Conservation (phyloP, 352 stramenopile genomes). For the Thalassiosira livingstoniorum region DNA sequence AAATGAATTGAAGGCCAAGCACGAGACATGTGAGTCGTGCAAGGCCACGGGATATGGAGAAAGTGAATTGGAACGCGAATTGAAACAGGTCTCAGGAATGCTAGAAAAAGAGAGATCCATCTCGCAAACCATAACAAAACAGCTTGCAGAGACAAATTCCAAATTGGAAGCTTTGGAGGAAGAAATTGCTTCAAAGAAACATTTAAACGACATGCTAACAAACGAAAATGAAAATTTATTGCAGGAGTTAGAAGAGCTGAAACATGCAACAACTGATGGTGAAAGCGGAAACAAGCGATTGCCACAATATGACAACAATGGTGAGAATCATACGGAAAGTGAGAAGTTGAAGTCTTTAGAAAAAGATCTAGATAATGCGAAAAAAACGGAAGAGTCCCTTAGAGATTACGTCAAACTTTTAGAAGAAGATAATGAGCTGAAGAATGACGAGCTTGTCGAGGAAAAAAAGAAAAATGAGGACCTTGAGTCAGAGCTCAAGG, state of each 20-base stretch:
- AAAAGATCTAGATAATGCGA: constrained; percentile 30
- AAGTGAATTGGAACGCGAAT: constrained; percentile 13
- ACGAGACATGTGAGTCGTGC: constrained; percentile 10
- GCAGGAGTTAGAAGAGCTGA: constrained; percentile 9
- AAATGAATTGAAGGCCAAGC: constrained; percentile 21
- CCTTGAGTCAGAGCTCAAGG: constrained; percentile 9
- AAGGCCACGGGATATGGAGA: constrained; percentile 23
- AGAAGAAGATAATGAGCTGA: constrained; percentile 40
- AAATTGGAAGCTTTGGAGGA: constrained; percentile 15
- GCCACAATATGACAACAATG: too few species aligned
- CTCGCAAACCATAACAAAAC: constrained; percentile 9
- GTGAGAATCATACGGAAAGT: constrained; percentile 14
- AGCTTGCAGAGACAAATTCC: constrained; percentile 3
- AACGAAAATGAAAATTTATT: constrained; percentile 14
- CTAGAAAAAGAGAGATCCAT: constrained; percentile 26
- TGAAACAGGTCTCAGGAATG: constrained; percentile 4
- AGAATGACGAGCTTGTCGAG: constrained; percentile 45
- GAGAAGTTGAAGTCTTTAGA: constrained; percentile 9
- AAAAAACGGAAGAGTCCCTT: constrained; percentile 45
- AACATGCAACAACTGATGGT: neutral
- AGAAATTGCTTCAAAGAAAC: neutral
- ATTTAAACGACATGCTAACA: constrained; percentile 4
- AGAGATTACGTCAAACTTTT: constrained; percentile 40
- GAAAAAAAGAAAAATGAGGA: constrained; percentile 23
- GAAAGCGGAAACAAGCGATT: neutral